Percentiles rank a stretch among this genome's conserved stretches.
Conservation (phyloP, 805 yeast species). For the Candida mattraensis region DNA sequence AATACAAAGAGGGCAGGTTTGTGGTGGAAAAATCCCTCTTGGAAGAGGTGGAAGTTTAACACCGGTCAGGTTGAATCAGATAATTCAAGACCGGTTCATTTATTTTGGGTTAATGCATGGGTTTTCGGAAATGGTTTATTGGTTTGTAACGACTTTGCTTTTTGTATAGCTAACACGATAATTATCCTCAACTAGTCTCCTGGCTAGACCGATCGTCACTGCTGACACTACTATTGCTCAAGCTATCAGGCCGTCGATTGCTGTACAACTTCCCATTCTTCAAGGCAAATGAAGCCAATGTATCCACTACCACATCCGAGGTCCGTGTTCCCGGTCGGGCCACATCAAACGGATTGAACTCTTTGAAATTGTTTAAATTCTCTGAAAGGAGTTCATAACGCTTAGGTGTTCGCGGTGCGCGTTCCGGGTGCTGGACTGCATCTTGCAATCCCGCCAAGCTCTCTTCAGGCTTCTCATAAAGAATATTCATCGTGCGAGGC, state of each 20-base stretch:
- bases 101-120: constrained; percentile 1
- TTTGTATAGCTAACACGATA: too few relatives aligned
- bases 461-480: constrained; percentile 31
- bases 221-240: constrained; percentile 1
- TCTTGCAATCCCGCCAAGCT: constrained; percentile 3
- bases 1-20: constrained; percentile 35
- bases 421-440: background rate
- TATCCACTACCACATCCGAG: constrained; percentile 20
- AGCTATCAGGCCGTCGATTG: background rate
- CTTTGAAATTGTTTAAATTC: constrained; percentile 20
- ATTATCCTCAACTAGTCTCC: constrained; percentile 1
- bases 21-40: constrained; percentile 33
- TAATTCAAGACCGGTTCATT: background rate
- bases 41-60: constrained; percentile 24
- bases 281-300: constrained; percentile 19
- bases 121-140: constrained; percentile 2
- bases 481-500: constrained; percentile 30
- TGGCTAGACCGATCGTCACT: constrained; percentile 2
- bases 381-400: constrained; percentile 27
- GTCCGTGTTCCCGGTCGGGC: constrained; percentile 1
- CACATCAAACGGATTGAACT: constrained; percentile 4
- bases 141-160: too few relatives aligned
- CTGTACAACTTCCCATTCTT: constrained; percentile 17
- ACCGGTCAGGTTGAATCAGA: background rate
- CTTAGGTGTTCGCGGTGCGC: constrained; percentile 8